Percentiles rank a stretch among this genome's conserved stretches.
Conservation (phyloP, 306 rosid species). For the Vicia faba region DNA sequence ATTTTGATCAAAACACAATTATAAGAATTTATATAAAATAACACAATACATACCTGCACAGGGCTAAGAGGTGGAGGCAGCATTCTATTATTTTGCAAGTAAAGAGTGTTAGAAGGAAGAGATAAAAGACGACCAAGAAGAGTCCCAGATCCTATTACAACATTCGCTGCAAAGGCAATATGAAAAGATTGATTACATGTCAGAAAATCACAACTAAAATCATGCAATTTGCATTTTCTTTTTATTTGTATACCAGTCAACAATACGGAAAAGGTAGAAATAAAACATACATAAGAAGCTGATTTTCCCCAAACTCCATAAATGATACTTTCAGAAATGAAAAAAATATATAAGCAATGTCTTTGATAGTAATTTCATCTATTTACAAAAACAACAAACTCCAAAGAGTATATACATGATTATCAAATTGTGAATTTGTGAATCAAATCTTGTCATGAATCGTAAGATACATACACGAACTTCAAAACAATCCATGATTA, state of each 20-base stretch:
- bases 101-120: constrained; percentile 44
- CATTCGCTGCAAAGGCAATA: constrained; percentile 62
- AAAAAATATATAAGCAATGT: neutral
- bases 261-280: constrained; percentile 13
- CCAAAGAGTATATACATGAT: neutral
- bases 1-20: constrained; percentile 31
- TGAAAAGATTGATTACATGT: constrained; percentile 28
- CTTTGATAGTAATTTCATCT: neutral
- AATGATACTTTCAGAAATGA: neutral
- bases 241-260: constrained; percentile 22
- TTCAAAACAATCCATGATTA: neutral
- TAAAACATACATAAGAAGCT: constrained; percentile 10
- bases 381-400: constrained; percentile 7
- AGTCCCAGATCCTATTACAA: constrained; percentile 73
- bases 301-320: neutral
- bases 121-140: constrained; percentile 73
- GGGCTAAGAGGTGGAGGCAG: constrained; percentile 59
- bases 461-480: neutral
- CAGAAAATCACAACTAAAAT: constrained; percentile 34
- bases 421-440: neutral
- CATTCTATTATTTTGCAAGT: constrained; percentile 48
- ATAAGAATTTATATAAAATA: constrained; percentile 31
- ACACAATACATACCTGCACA: constrained; percentile 62
- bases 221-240: constrained; percentile 17
- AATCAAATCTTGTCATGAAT: neutral